Percentiles rank a stretch among this genome's conserved stretches.
Conservation (phyloP, 2,329 filamentous ascomycete genomes). For the Claviceps sp. region DNA sequence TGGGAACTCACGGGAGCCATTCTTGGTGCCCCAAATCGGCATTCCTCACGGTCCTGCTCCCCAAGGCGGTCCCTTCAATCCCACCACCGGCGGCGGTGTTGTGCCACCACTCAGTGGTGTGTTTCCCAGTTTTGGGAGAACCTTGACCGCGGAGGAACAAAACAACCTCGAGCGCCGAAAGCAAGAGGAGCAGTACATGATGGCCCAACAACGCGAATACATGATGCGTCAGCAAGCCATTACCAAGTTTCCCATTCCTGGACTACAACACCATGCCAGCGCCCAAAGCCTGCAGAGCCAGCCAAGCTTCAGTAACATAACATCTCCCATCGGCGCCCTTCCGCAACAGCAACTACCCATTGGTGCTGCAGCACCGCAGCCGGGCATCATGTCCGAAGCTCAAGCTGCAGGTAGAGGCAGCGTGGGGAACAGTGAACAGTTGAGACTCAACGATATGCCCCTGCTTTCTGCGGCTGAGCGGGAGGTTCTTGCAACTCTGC, state of each 20-base stretch:
- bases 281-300: slow-evolving; percentile 94
- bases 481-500: slow-evolving; percentile 33
- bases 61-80: slow-evolving; percentile 33
- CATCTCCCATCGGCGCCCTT: slow-evolving; percentile 59
- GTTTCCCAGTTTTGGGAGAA: slow-evolving; percentile 93
- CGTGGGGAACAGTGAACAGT: slow-evolving; percentile 32
- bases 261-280: slow-evolving; percentile 84
- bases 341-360: slow-evolving; percentile 34
- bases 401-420: slow-evolving; percentile 17
- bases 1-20: slow-evolving; percentile 92
- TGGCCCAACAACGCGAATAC: slow-evolving; percentile 91
- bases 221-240: slow-evolving; percentile 75
- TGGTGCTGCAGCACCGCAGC: slow-evolving; percentile 5
- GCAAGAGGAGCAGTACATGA: slow-evolving; percentile 94
- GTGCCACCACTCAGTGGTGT: slow-evolving; percentile 84
- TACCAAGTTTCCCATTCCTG: slow-evolving; percentile 53
- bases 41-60: slow-evolving; percentile 73
- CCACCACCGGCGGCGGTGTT: slow-evolving; percentile 43
- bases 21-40: slow-evolving; percentile 92
- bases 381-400: slow-evolving; percentile 59
- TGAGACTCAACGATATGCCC: slow-evolving; percentile 62
- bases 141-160: slow-evolving; percentile 91
- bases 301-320: slow-evolving; percentile 89
- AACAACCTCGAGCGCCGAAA: slow-evolving; percentile 93
- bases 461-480: slow-evolving; percentile 44